A percentile compares a stretch with the other conserved stretches of the same genome.
These are phyloP conservation scores for Russula earlei DNA, from an alignment of 768 basidiomycete genomes.

Conservation along the genomic window DNA sequence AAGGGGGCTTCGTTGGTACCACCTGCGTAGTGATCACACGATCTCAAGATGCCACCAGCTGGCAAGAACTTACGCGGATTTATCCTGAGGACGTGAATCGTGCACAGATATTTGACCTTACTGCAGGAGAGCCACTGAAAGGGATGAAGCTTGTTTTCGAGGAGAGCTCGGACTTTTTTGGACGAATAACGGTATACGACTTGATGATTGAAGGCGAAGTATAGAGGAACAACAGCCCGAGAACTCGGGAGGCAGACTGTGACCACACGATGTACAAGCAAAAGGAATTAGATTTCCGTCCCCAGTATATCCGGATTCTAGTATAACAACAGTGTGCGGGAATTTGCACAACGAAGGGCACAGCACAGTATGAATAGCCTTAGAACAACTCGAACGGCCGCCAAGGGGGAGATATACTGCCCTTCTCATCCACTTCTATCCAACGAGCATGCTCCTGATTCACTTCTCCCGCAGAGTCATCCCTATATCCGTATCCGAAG, in stretches of 20 bases:
- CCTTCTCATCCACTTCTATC: constrained; percentile 59
- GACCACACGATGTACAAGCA: not conserved
- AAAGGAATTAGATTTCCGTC: not conserved
- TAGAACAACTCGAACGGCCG: constrained; percentile 44
- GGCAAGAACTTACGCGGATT: constrained; percentile 44
- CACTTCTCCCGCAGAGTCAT: constrained; percentile 33
- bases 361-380: not conserved
- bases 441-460: constrained; percentile 41
- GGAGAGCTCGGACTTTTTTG: constrained; percentile 79
- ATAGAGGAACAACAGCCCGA: not conserved
- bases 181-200: constrained; percentile 69
- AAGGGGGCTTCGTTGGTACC: constrained; percentile 79
- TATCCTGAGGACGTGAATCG: constrained; percentile 79
- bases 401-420: constrained; percentile 49
- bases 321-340: not conserved
- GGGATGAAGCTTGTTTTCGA: constrained; percentile 64
- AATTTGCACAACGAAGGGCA: not conserved
- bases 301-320: not conserved
- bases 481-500: constrained; percentile 39
- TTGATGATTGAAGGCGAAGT: constrained; percentile 26
- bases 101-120: constrained; percentile 55
- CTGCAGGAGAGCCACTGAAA: constrained; percentile 24
- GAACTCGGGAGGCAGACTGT: not conserved
- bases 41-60: constrained; percentile 30
- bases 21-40: constrained; percentile 42